Base-by-base conservation (phyloP, 75 land plant species). In the Pseudotsuga menziesii region DNA sequence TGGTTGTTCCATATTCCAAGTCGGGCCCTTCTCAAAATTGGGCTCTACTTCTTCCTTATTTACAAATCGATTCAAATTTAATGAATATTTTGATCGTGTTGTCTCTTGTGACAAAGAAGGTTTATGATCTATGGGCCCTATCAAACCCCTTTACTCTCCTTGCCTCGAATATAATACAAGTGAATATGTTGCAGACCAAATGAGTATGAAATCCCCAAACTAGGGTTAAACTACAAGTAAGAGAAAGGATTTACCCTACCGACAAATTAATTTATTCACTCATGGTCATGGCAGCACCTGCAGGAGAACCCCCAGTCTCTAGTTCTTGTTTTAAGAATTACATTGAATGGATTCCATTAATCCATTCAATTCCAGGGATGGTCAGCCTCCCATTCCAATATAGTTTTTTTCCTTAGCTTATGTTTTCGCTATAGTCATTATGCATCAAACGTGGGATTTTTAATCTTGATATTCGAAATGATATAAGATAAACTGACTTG, bases 221-320 rank as follows among this genome's bases (percentile, higher is more conserved):
- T 77, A 74, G 71, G 99, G 99, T 88, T 92, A 66, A 96, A 72
- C 13, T 86, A 85, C 57, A 96, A 70, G 70, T 76, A 78, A 66
- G 94, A 96, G 26, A 81, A 76, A n/a, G 97, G 98, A 70, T 80
- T 83, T 17, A 83, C 83, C 25, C 61, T 41, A 41, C 86, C 76
- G 48, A 48, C 26, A 94, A 61, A 55, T 77, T 83, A 70, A 96
- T 86, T 80, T 96, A 93, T 32, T 95, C 94, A 59, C 81, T 76
- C 88, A 96, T 89, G 5, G 91, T 59, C 73, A 96, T 69, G 41
- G 91, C 79, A 56, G 79, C 82, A 29, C 76, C 78, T 23, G 44
- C 36, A 11, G 99, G 98, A n/a, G 97, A 92, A 3, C 95, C 98
- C 98, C 84, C 84, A 88, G 39, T 77, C 20, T 4, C 98, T 95